A percentile compares a stretch with the other conserved stretches of the same genome.
Conservation (phyloP, 495 filamentous ascomycete species). For the Jackrogersella minutella region DNA sequence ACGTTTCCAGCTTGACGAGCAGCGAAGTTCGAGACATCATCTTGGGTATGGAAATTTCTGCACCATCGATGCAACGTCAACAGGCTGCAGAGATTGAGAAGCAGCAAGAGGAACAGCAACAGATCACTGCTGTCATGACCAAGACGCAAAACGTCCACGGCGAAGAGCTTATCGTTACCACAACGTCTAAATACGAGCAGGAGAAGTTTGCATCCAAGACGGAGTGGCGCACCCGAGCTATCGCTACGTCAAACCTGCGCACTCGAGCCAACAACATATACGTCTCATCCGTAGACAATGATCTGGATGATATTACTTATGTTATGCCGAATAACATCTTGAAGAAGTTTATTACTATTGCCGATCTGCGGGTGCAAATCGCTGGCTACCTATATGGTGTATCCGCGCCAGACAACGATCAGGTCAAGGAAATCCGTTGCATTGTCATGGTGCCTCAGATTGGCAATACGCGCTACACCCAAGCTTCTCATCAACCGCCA, state of each 20-base stretch:
- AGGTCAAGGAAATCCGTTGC: conserved; percentile 94
- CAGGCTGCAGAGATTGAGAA: conserved; percentile 99
- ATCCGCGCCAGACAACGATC: conserved; percentile 91
- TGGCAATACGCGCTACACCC: conserved; percentile 89
- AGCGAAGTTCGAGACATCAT: conserved; percentile 99
- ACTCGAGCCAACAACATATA: conserved; percentile 98
- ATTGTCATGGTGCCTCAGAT: conserved; percentile 99
- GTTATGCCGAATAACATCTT: conserved; percentile 99
- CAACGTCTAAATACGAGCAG: conserved; percentile 96
- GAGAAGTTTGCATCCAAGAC: conserved; percentile 98
- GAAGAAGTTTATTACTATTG: conserved; percentile 97
- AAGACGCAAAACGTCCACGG: conserved; percentile 98
- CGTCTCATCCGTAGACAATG: conserved; percentile 92
- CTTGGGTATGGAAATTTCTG: conserved; percentile 99
- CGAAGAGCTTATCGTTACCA: conserved; percentile 98
- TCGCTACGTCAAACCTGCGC: conserved; percentile 94
- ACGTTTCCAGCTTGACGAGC: conserved; percentile 93
- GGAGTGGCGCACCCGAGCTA: conserved; percentile 96
- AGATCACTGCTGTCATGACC: conserved; percentile 96
- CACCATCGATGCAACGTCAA: conserved; percentile 97
- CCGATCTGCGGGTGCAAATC: conserved; percentile 95
- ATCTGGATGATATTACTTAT: conserved; percentile 83
- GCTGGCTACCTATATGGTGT: conserved; percentile 94
- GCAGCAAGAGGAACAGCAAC: conserved; percentile 95
- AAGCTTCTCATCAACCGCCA: conserved; percentile 89